phyloP scores from a whole-genome alignment of 2,329 filamentous ascomycete species.

The Aspergillus ustus region DNA sequence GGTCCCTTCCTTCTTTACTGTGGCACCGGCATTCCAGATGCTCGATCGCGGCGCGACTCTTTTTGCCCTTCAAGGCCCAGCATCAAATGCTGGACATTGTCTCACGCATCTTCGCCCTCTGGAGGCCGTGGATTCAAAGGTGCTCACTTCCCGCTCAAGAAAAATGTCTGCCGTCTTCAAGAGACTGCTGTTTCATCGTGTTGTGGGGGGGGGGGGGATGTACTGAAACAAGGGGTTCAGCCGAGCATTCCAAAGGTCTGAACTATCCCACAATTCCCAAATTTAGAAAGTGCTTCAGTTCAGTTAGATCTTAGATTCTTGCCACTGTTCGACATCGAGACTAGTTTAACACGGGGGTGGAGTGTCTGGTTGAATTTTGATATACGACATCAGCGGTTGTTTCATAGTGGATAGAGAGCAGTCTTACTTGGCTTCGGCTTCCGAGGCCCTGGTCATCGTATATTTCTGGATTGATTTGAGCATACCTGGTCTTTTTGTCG shows the following conservation, averaged over 20 bases:
- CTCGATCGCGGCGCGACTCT: background rate
- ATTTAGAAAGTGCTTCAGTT: background rate
- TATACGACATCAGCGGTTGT: background rate
- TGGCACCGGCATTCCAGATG: background rate
- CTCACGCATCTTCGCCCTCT: background rate
- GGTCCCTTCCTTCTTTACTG: background rate
- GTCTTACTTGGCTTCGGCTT: background rate
- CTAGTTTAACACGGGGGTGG: background rate
- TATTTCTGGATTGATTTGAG: background rate
- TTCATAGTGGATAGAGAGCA: background rate
- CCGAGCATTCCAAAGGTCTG: background rate
- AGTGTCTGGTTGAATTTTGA: background rate
- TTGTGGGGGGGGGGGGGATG: background rate
- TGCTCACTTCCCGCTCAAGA: background rate
- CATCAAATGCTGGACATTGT: background rate
- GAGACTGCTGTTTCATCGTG: background rate
- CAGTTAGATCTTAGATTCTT: background rate
- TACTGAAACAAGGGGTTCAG: background rate
- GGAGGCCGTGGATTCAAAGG: too few species aligned
- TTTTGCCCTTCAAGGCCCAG: background rate
- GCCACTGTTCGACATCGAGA: background rate
- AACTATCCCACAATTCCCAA: background rate
- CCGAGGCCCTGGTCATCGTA: background rate
- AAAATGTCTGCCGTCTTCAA: background rate
- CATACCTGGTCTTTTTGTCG: background rate